Evolutionary conservation across 2,329 filamentous ascomycete genomes (phyloP), one percentile per base, ranked within the genome.

Genomic region (Phyllosticta paracitricarpa): DNA sequence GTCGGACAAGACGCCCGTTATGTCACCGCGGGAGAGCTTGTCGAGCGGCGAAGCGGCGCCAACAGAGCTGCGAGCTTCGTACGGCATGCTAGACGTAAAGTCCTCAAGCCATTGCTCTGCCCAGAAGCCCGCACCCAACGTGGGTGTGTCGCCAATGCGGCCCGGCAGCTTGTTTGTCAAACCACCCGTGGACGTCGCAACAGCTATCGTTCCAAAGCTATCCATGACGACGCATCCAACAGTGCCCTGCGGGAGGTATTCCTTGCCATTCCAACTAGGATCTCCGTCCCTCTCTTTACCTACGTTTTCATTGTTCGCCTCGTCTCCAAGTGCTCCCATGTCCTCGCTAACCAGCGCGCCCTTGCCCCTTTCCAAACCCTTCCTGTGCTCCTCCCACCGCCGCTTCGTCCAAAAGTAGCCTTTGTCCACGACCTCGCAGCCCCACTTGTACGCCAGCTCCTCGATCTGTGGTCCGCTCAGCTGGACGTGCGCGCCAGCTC

Each of bases 111-210:
- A 96, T 66, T 91, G 84, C 71, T 95, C 91, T 0, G 91, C 90
- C 90, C 91, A 96, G 73, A 91, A 96, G 0, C 91, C 91, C 0
- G 91, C 88, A 0, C 91, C 91, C 0, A 91, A 77, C 0, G 87
- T 88, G 0, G 91, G 91, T 10, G 91, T 96, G 70, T 96, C 91
- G 0, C 91, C 91, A 64, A 96, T 87, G 22, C 91, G 80, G 0
- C 91, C 91, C 0, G 89, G 89, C 60, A 93, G 76, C 77, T 96
- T 96, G 72, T 96, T 96, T 24, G 91, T 96, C 72, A 96, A 72
- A 0, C 91, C 91, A 4, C 91, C 91, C 0, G 83, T 86, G 40
- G 81, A 84, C 0, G 84, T 86, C 2, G 84, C 84, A 54, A 79
- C 80, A 59, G 89, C 91, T 2, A 95, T 73, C 3, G 88, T 84